Conservation (phyloP, 371 early-diverging fungal species). For the Choanephora cucurbitarum region DNA sequence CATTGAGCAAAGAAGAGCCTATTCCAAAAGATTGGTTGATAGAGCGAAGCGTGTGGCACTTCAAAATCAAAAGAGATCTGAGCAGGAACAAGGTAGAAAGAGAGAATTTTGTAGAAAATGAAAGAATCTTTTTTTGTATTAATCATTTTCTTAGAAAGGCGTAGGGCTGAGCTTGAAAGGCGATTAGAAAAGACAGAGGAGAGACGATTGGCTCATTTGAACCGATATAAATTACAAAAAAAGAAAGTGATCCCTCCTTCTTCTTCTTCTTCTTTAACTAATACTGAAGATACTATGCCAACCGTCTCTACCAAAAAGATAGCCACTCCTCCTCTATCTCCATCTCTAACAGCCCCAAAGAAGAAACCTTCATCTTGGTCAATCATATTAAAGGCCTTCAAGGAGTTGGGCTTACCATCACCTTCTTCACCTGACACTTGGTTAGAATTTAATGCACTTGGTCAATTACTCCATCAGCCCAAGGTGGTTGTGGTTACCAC, state of each 20-base stretch:
- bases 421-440: constrained; percentile 26
- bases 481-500: constrained; percentile 39
- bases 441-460: constrained; percentile 36
- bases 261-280: constrained; percentile 10
- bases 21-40: constrained; percentile 43
- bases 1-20: constrained; percentile 39
- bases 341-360: constrained; percentile 3
- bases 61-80: constrained; percentile 32
- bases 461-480: constrained; percentile 27
- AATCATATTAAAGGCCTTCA: constrained; percentile 18
- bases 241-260: background rate
- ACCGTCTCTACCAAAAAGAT: constrained; percentile 1
- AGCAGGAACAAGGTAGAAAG: constrained; percentile 29
- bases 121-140: constrained; percentile 13
- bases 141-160: constrained; percentile 21
- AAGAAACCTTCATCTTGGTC: constrained; percentile 23
- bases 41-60: constrained; percentile 42
- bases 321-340: background rate
- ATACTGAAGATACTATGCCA: constrained; percentile 2
- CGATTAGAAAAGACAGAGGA: constrained; percentile 28
- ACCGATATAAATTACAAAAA: constrained; percentile 18
- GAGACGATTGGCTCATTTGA: constrained; percentile 29
- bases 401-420: constrained; percentile 32
- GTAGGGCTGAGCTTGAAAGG: constrained; percentile 30
- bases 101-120: constrained; percentile 10